Percentiles rank a stretch among this genome's conserved stretches.
phyloP scores from a whole-genome alignment of 2,329 filamentous ascomycete species.

The Xylaria polymorpha region DNA sequence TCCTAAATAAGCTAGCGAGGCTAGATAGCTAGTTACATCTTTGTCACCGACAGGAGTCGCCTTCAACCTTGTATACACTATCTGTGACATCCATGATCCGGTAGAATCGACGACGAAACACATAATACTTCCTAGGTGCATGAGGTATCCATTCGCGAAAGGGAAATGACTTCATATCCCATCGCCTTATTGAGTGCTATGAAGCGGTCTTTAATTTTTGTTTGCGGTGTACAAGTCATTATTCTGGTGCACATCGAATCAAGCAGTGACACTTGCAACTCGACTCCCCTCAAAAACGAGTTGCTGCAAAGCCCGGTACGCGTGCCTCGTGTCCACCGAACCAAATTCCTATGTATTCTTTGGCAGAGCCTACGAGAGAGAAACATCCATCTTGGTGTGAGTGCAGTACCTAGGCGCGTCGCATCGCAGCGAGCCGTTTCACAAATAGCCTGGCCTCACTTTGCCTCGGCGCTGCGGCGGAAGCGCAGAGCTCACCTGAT shows the following conservation, averaged over 20 bases:
- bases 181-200: background rate
- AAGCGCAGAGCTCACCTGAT: conserved; percentile 46
- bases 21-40: background rate
- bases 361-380: background rate
- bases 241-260: background rate
- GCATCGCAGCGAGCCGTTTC: conserved; percentile 40
- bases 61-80: background rate
- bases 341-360: background rate
- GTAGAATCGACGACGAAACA: background rate
- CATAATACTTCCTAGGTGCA: background rate
- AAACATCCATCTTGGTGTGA: background rate
- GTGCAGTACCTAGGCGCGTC: conserved; percentile 17
- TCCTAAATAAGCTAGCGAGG: conserved; percentile 3
- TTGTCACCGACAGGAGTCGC: background rate
- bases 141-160: background rate
- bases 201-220: background rate
- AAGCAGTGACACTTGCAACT: background rate
- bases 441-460: conserved; percentile 43
- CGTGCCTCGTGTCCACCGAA: background rate
- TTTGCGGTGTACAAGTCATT: background rate
- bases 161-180: background rate
- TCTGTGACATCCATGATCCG: background rate
- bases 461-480: conserved; percentile 41
- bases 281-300: background rate
- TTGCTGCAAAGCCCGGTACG: background rate